Percentiles rank a stretch among this genome's conserved stretches.
These are phyloP conservation scores for Colletotrichum sp. DNA, from an alignment of 2,329 filamentous ascomycete genomes.

Conservation along the genomic window DNA sequence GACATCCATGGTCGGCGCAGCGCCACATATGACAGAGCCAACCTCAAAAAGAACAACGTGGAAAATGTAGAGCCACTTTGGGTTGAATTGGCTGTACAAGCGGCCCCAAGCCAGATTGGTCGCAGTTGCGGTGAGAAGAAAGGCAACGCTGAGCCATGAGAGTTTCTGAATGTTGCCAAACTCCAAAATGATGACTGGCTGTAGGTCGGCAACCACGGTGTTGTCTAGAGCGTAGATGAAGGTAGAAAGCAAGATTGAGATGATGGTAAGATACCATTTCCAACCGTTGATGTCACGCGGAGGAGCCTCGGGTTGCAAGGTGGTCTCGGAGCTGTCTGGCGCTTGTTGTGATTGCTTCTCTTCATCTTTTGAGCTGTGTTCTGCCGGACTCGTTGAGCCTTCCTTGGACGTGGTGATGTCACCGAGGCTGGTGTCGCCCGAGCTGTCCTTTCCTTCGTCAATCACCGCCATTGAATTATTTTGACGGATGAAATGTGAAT, in stretches of 20 bases:
- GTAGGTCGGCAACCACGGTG: conserved; percentile 42
- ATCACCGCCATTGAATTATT: neutral
- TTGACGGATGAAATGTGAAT: neutral
- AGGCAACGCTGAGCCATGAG: conserved; percentile 38
- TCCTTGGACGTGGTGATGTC: neutral
- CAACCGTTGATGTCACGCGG: neutral
- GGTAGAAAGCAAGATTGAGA: conserved; percentile 9
- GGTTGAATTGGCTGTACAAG: conserved; percentile 33
- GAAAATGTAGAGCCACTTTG: conserved; percentile 34
- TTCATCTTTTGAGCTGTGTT: neutral
- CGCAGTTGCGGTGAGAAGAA: conserved; percentile 22
- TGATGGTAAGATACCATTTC: conserved; percentile 21
- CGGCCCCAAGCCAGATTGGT: conserved; percentile 28
- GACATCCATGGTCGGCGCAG: conserved; percentile 41
- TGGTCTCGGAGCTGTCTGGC: neutral
- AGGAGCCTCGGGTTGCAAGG: neutral
- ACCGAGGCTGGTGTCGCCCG: neutral
- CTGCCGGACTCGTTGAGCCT: neutral
- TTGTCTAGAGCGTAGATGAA: conserved; percentile 44
- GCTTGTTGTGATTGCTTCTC: neutral
- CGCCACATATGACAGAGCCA: conserved; percentile 42
- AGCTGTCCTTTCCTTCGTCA: neutral
- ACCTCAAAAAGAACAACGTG: conserved; percentile 38
- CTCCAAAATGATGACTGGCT: neutral
- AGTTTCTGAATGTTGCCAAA: conserved; percentile 33